Conservation (phyloP, 805 yeast genomes). For the Clavispora vitiphila region DNA sequence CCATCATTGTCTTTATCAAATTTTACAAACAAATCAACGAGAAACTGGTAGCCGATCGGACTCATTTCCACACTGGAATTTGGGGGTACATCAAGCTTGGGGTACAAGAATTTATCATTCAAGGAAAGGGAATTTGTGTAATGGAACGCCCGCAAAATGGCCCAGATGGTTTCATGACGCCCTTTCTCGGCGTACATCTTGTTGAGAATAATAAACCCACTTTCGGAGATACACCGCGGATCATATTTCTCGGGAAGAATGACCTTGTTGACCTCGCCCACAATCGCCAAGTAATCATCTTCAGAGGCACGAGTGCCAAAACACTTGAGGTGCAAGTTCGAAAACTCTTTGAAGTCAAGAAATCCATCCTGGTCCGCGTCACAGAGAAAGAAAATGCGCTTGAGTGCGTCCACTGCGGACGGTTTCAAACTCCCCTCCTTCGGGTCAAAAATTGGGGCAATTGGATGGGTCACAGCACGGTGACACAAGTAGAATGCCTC, state of each 20-base stretch:
- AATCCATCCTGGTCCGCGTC: constrained; percentile 90
- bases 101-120: constrained; percentile 73
- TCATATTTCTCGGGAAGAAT: constrained; percentile 21
- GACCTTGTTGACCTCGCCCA: constrained; percentile 26
- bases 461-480: constrained; percentile 86
- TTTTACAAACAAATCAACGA: constrained; percentile 82
- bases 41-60: constrained; percentile 85
- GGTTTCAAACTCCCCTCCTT: constrained; percentile 81
- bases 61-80: constrained; percentile 84
- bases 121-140: constrained; percentile 90
- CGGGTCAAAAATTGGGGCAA: constrained; percentile 90
- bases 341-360: constrained; percentile 66
- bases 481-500: constrained; percentile 93
- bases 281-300: constrained; percentile 35
- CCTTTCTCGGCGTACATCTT: constrained; percentile 86
- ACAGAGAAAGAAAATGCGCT: constrained; percentile 75
- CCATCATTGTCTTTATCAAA: constrained; percentile 97
- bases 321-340: constrained; percentile 66
- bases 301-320: constrained; percentile 45
- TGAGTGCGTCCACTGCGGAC: constrained; percentile 67
- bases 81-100: constrained; percentile 68
- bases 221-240: constrained; percentile 50
- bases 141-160: constrained; percentile 78
- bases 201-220: constrained; percentile 74
- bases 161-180: constrained; percentile 97